Evolutionary conservation across 495 filamentous ascomycete genomes (phyloP).

Genomic region (Pyronema omphalodes): DNA sequence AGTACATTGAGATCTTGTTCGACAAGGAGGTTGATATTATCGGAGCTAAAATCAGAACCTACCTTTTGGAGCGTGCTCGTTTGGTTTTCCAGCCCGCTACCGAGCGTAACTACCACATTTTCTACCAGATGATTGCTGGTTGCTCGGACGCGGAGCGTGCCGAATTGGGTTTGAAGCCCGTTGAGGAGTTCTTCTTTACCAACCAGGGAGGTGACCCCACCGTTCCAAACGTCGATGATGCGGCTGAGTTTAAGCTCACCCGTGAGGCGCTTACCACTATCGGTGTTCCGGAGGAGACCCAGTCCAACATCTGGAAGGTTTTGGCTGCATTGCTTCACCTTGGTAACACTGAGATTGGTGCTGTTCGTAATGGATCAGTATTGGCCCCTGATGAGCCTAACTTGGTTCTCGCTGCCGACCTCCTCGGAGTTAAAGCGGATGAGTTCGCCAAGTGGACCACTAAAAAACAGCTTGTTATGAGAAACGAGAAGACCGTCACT

Average conservation of each 20-base stretch:
- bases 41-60: slow-evolving; percentile 89
- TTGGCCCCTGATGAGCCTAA: slow-evolving; percentile 65
- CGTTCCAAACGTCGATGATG: slow-evolving; percentile 93
- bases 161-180: slow-evolving; percentile 53
- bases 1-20: slow-evolving; percentile 99
- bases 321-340: slow-evolving; percentile 86
- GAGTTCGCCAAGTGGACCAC: slow-evolving; percentile 98
- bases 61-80: slow-evolving; percentile 84
- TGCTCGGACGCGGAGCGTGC: slow-evolving; percentile 69
- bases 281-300: slow-evolving; percentile 54
- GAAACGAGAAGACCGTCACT: slow-evolving; percentile 94
- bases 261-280: slow-evolving; percentile 73
- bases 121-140: slow-evolving; percentile 94
- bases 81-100: slow-evolving; percentile 97
- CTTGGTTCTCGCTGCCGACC: slow-evolving; percentile 59
- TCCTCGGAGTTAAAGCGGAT: slow-evolving; percentile 68
- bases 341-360: slow-evolving; percentile 87
- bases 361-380: slow-evolving; percentile 70
- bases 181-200: slow-evolving; percentile 86
- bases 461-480: slow-evolving; percentile 94
- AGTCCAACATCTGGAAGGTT: slow-evolving; percentile 74
- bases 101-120: slow-evolving; percentile 97
- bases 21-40: slow-evolving; percentile 91
- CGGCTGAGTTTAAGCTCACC: slow-evolving; percentile 76
- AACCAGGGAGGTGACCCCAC: slow-evolving; percentile 84